Evolutionary conservation across 768 basidiomycete genomes (phyloP).

Genomic region (Kwoniella europaea): DNA sequence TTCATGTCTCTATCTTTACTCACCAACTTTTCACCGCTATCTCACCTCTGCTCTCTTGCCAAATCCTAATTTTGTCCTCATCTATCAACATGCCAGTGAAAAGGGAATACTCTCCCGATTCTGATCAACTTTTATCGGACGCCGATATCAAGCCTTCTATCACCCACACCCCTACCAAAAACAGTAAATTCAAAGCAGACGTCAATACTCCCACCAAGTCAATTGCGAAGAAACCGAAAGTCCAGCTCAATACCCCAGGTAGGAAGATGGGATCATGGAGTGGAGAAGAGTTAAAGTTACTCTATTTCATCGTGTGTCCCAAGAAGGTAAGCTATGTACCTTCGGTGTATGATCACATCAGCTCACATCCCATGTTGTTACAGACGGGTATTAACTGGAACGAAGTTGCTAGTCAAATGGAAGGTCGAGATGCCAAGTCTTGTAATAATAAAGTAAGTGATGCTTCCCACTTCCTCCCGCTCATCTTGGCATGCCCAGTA

Average conservation of each 20-base stretch:
- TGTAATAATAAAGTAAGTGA: conserved; percentile 37
- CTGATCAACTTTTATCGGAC: not conserved
- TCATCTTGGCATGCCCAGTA: not conserved
- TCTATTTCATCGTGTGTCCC: conserved; percentile 40
- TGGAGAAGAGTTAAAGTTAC: conserved; percentile 33
- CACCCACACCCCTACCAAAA: not conserved
- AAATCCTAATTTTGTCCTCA: not conserved
- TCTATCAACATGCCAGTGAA: conserved; percentile 10
- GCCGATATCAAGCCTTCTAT: conserved; percentile 1
- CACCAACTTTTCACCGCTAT: not conserved
- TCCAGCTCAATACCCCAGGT: not conserved
- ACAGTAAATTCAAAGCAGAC: too few species aligned
- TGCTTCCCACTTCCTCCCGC: not conserved
- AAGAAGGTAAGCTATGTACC: conserved; percentile 23
- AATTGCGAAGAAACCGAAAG: conserved; percentile 2
- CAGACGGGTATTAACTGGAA: conserved; percentile 37
- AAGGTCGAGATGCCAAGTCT: conserved; percentile 35
- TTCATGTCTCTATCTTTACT: not conserved
- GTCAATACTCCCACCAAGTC: not conserved
- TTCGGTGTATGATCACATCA: not conserved
- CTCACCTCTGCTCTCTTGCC: not conserved
- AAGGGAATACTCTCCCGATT: conserved; percentile 3
- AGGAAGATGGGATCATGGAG: conserved; percentile 39
- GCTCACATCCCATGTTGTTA: not conserved
- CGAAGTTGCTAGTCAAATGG: conserved; percentile 30